phyloP scores from a whole-genome alignment of 2,329 filamentous ascomycete species.

The Pseudogymnoascus sp. region DNA sequence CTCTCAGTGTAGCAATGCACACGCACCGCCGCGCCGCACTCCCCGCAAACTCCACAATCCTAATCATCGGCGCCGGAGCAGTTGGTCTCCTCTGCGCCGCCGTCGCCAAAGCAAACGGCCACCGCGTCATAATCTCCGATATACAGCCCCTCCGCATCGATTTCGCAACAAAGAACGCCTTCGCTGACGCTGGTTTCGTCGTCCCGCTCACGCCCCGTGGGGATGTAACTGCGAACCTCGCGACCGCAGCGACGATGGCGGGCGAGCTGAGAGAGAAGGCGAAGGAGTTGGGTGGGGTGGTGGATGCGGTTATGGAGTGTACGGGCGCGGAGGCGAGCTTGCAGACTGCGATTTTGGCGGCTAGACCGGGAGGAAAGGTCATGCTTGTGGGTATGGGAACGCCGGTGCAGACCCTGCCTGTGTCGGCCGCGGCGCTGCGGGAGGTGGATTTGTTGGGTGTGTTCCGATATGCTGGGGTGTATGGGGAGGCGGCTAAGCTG shows the following conservation, averaged over 20 bases:
- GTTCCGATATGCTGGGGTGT: constrained; percentile 78
- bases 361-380: constrained; percentile 67
- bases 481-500: constrained; percentile 63
- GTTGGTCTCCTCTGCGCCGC: constrained; percentile 83
- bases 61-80: constrained; percentile 80
- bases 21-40: constrained; percentile 68
- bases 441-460: constrained; percentile 80
- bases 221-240: constrained; percentile 66
- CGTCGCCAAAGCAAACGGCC: constrained; percentile 76
- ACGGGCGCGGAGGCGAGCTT: constrained; percentile 72
- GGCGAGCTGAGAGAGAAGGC: not conserved
- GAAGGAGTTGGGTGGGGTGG: constrained; percentile 53
- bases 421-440: constrained; percentile 82
- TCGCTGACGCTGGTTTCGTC: constrained; percentile 58
- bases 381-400: constrained; percentile 90
- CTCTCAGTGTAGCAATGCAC: constrained; percentile 78
- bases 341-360: constrained; percentile 62
- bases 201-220: constrained; percentile 55
- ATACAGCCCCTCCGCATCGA: constrained; percentile 72
- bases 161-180: constrained; percentile 66
- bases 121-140: constrained; percentile 73
- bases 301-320: constrained; percentile 74
- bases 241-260: constrained; percentile 40
- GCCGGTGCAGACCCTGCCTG: constrained; percentile 79
- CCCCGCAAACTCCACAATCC: constrained; percentile 64